Base-by-base conservation (phyloP, 2,329 filamentous ascomycete species). In the Microcyclospora pomicola region DNA sequence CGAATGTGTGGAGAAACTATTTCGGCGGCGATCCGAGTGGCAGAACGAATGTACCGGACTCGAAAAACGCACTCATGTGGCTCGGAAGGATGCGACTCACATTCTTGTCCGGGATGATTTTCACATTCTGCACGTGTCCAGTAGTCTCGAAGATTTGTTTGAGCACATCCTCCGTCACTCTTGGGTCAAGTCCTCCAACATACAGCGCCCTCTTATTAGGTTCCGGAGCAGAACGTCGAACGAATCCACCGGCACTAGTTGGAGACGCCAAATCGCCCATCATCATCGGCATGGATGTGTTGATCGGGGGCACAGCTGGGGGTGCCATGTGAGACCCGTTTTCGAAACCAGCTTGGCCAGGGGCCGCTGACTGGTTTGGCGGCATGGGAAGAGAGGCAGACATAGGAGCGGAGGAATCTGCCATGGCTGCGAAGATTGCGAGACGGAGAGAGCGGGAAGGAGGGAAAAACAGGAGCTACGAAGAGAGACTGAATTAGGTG, bases 31-130 rank as follows among this genome's bases (percentile, higher is more conserved):
- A 31, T 6, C 12, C 30, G 9, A 31, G 14, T 31, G 37, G 43
- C 27, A 29, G 13, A 27, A 15, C 16, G 28, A 27, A 19, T 10
- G 15, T 11, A 29, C 19, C 19, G 30, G 27, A 24, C 33, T 33
- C n/a, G 13, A 31, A 33, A 34, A 10, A 10, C 29, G 15, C 6
- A 34, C 4, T 7, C 19, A 24, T 24, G 19, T 24, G 4, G 19
- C 19, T 4, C 4, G 19, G 7, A 13, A 15, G 14, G 42, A 45
- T 44, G 37, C 45, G 43, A 77, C 85, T 74, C 68, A 94, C 87
- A 65, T 95, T 98, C 73, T 98, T 98, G 71, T 98, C 91, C 37
- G 91, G 91, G 60, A 98, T 98, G 58, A 98, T 95, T 72, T 98
- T 98, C 59, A 98, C 91, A 58, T 85, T 95, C 66, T 94, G 82